A percentile compares a stretch with the other conserved stretches of the same genome.
phyloP scores from a whole-genome alignment of 1,139 yeast species.

The Geotrichum citri-aurantii region DNA sequence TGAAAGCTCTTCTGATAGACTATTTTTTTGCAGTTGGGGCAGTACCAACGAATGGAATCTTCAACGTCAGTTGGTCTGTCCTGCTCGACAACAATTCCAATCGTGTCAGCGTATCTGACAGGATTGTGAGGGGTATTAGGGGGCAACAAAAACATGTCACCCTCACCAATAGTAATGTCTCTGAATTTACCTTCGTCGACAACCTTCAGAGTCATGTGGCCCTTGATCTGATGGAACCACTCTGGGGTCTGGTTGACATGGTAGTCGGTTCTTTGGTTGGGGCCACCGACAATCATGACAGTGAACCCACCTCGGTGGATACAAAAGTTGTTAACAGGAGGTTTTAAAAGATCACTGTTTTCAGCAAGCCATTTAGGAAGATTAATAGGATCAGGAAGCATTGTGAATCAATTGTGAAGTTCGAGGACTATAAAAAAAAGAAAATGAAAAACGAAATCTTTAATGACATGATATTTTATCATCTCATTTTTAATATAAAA shows the following conservation, averaged over 20 bases:
- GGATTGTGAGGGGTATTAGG: slow-evolving; percentile 85
- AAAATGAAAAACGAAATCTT: background rate
- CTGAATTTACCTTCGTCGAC: slow-evolving; percentile 76
- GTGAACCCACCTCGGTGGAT: slow-evolving; percentile 89
- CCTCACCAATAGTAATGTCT: slow-evolving; percentile 73
- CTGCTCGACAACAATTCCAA: slow-evolving; percentile 92
- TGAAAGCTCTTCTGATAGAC: slow-evolving; percentile 69
- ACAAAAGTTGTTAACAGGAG: slow-evolving; percentile 89
- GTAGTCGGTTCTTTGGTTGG: slow-evolving; percentile 88
- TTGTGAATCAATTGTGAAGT: slow-evolving; percentile 25
- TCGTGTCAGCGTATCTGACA: slow-evolving; percentile 75
- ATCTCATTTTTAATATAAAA: background rate
- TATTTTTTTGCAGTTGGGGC: slow-evolving; percentile 57
- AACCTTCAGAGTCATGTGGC: slow-evolving; percentile 75
- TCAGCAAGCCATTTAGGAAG: slow-evolving; percentile 76
- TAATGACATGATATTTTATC: background rate
- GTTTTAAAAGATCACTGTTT: slow-evolving; percentile 67
- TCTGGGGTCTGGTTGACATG: slow-evolving; percentile 94
- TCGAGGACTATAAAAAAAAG: background rate
- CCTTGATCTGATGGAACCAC: slow-evolving; percentile 84
- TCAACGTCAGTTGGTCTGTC: slow-evolving; percentile 68
- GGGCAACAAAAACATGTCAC: slow-evolving; percentile 81
- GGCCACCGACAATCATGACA: slow-evolving; percentile 92
- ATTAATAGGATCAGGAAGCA: slow-evolving; percentile 69
- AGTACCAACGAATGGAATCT: slow-evolving; percentile 83